Evolutionary conservation across 805 yeast genomes (phyloP).

Genomic region (Pichia exigua): DNA sequence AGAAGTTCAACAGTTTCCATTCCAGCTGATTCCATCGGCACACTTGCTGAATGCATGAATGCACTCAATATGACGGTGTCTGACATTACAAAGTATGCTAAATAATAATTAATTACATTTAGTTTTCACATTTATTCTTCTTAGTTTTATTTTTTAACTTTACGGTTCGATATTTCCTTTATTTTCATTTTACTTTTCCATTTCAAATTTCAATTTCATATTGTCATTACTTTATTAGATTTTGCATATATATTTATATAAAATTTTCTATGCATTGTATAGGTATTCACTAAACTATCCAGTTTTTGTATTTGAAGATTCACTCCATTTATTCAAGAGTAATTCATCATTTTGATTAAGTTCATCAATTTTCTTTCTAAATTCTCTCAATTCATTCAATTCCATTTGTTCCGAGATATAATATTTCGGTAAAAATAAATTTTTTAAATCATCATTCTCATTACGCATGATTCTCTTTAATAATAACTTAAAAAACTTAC

Average conservation of each 20-base stretch:
- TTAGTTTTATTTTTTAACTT: not conserved
- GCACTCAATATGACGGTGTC: not conserved
- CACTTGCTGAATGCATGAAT: not conserved
- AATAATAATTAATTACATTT: not conserved
- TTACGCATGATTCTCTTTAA: conserved; percentile 27
- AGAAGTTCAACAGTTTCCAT: not conserved
- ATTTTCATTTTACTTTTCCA: not conserved
- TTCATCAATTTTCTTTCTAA: not conserved
- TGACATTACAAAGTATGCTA: not conserved
- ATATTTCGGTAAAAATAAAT: conserved; percentile 18
- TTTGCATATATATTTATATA: not conserved
- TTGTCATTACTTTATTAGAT: not conserved
- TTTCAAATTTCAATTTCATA: not conserved
- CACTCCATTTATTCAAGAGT: not conserved
- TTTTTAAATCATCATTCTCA: conserved; percentile 13
- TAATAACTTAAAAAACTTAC: conserved; percentile 25
- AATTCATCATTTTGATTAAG: not conserved
- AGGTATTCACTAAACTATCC: not conserved
- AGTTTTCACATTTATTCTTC: not conserved
- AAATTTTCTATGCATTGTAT: not conserved
- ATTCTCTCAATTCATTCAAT: conserved; percentile 6
- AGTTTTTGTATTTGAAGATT: not conserved
- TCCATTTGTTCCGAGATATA: conserved; percentile 19
- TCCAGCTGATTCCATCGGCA: not conserved
- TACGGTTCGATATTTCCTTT: not conserved